Conservation (phyloP, 139 green algal genomes). For the Coelastrella sp. region DNA sequence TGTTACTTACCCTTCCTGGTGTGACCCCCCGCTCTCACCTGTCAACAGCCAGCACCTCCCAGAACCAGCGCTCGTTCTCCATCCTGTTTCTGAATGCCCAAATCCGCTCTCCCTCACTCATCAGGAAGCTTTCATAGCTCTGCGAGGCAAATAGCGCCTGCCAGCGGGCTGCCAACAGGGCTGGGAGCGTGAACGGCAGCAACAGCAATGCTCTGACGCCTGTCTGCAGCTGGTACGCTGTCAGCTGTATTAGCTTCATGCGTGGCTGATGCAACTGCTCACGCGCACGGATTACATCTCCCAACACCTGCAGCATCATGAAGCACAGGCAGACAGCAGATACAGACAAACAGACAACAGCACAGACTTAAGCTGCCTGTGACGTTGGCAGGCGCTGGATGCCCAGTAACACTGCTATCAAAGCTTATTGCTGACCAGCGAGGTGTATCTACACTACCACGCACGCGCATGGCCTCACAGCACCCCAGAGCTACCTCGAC, state of each 20-base stretch:
- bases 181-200: slow-evolving; percentile 46
- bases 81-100: slow-evolving; percentile 71
- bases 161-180: slow-evolving; percentile 24
- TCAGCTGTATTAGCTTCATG: slow-evolving; percentile 33
- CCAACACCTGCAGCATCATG: slow-evolving; percentile 4
- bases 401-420: not conserved
- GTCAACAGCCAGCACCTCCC: slow-evolving; percentile 66
- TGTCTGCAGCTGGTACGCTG: slow-evolving; percentile 4
- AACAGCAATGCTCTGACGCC: slow-evolving; percentile 33
- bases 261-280: slow-evolving; percentile 35
- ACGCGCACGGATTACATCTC: slow-evolving; percentile 37
- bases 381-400: not conserved
- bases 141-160: slow-evolving; percentile 50
- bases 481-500: too few species aligned
- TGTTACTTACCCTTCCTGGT: too few species aligned
- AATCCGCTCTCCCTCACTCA: slow-evolving; percentile 67
- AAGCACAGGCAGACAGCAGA: not conserved
- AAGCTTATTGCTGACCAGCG: not conserved
- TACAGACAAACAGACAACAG: not conserved
- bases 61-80: slow-evolving; percentile 77
- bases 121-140: slow-evolving; percentile 68
- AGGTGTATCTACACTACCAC: too few species aligned
- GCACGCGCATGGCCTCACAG: too few species aligned
- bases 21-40: not conserved
- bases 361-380: not conserved